Evolutionary conservation across 768 basidiomycete species (phyloP).

Genomic region (Naganishia antarctica): DNA sequence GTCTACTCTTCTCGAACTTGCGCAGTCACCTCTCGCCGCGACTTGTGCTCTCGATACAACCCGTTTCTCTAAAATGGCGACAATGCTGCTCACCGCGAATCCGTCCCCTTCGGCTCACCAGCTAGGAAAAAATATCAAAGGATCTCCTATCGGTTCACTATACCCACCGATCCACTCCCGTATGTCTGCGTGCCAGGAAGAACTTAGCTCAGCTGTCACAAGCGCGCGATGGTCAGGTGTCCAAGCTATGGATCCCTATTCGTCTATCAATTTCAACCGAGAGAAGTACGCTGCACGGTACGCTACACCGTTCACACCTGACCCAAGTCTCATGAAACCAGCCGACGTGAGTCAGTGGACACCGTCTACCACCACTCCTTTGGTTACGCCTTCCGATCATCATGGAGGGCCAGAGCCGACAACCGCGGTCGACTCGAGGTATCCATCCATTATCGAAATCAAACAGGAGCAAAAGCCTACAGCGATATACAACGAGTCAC

Average conservation of each 20-base stretch:
- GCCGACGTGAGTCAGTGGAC: not conserved
- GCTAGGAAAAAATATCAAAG: not conserved
- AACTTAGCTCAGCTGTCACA: not conserved
- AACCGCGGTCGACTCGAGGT: too few relatives aligned
- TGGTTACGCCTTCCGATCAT: not conserved
- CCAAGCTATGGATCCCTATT: not conserved
- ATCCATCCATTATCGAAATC: not conserved
- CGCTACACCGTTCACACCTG: slow-evolving; percentile 2
- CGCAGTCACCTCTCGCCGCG: not conserved
- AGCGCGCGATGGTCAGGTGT: not conserved
- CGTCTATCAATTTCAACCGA: slow-evolving; percentile 1
- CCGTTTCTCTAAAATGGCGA: not conserved
- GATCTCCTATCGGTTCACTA: not conserved
- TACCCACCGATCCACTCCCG: not conserved
- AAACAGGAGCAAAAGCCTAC: not conserved
- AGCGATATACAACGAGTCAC: not conserved
- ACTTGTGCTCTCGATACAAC: not conserved
- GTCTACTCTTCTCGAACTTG: not conserved
- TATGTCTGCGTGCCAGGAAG: not conserved
- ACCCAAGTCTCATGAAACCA: slow-evolving; percentile 6
- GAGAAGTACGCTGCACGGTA: not conserved
- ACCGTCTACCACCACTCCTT: not conserved
- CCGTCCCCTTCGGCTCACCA: not conserved
- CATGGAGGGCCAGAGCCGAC: not conserved
- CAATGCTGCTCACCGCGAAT: not conserved